A percentile compares a stretch with the other conserved stretches of the same genome.
phyloP scores from a whole-genome alignment of 2,329 filamentous ascomycete species.

The Cordyceps cicadae region DNA sequence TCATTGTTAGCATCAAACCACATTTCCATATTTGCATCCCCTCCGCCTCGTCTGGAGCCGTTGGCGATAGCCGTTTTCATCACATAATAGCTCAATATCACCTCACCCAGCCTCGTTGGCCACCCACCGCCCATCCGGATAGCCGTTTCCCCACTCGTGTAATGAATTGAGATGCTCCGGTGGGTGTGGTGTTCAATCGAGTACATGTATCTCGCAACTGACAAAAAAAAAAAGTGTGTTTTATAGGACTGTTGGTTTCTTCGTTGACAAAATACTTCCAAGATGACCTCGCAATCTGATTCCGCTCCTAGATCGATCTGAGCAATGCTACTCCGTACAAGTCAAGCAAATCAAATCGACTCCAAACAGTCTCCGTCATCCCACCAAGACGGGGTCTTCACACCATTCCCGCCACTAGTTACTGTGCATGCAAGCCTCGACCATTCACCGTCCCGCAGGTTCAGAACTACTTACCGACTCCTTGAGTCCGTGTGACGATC shows the following conservation, averaged over 20 bases:
- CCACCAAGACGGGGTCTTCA: background rate
- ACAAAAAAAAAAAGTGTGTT: background rate
- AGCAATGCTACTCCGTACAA: background rate
- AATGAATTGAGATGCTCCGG: background rate
- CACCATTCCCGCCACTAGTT: background rate
- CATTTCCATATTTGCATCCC: no score
- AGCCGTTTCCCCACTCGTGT: background rate
- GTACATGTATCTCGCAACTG: background rate
- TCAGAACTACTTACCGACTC: background rate
- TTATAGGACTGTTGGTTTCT: background rate
- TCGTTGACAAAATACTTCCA: background rate
- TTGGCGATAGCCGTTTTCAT: background rate
- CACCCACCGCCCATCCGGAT: background rate
- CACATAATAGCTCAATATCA: background rate
- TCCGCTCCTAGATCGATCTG: background rate
- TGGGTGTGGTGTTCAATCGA: background rate
- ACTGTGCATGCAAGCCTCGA: constrained; percentile 8
- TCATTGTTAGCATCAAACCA: background rate
- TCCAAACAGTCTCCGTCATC: background rate
- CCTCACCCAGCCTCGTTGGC: background rate
- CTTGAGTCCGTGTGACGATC: background rate
- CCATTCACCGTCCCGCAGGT: constrained; percentile 2
- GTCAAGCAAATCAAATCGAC: background rate
- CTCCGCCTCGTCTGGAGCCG: background rate
- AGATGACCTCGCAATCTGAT: background rate